These are phyloP conservation scores for Prunella vulgaris DNA, from an alignment of 257 asterid species.

Conservation along the genomic window DNA sequence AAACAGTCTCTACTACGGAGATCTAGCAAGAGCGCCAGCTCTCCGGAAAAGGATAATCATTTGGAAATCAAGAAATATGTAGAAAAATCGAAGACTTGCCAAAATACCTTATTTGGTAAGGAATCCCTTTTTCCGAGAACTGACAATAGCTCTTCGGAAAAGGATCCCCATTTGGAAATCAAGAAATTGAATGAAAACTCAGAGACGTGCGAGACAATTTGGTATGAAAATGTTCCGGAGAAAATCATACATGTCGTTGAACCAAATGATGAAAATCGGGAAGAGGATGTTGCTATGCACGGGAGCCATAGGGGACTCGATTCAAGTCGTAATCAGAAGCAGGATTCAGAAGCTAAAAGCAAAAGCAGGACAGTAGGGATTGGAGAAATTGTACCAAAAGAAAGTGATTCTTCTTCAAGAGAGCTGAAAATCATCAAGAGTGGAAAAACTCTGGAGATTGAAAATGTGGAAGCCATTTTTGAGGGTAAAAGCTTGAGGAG, in stretches of 20 bases:
- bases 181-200: neutral
- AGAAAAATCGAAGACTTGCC: neutral
- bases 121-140: neutral
- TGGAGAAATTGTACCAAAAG: neutral
- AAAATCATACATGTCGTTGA: slow-evolving; percentile 34
- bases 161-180: neutral
- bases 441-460: neutral
- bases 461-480: slow-evolving; percentile 7
- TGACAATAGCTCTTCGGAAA: neutral
- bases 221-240: slow-evolving; percentile 29
- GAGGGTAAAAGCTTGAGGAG: slow-evolving; percentile 11
- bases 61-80: slow-evolving; percentile 11
- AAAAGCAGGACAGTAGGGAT: neutral
- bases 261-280: neutral
- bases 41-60: neutral
- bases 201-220: slow-evolving; percentile 1
- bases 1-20: neutral
- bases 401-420: slow-evolving; percentile 15
- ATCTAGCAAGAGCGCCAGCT: neutral
- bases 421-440: slow-evolving; percentile 17
- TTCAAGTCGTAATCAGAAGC: neutral
- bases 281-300: neutral
- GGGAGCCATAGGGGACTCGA: neutral
- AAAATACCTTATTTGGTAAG: slow-evolving; percentile 7
- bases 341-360: neutral